Conservation (phyloP, 768 basidiomycete species). For the Tephrocybe sp. region DNA sequence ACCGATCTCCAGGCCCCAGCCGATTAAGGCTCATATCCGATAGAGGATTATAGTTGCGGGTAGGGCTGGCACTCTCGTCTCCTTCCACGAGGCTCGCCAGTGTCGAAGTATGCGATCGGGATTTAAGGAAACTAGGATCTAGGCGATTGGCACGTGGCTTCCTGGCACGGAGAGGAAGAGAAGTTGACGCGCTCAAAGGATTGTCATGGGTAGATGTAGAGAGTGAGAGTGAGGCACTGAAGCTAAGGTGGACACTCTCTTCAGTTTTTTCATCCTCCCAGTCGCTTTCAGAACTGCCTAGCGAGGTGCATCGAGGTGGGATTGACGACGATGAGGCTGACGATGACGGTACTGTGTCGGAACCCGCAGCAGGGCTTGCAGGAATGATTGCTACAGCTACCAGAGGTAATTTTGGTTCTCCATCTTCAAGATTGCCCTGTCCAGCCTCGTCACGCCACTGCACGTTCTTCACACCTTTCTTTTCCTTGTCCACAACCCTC, state of each 20-base stretch:
- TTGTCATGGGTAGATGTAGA: slow-evolving; percentile 29
- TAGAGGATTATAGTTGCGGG: slow-evolving; percentile 40
- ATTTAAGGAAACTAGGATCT: slow-evolving; percentile 67
- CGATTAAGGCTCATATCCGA: slow-evolving; percentile 70
- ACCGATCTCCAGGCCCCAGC: slow-evolving; percentile 23
- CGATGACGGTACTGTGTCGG: slow-evolving; percentile 19
- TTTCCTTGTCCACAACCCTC: slow-evolving; percentile 62
- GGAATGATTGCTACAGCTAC: slow-evolving; percentile 40
- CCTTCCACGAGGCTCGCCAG: slow-evolving; percentile 70
- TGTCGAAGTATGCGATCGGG: slow-evolving; percentile 37
- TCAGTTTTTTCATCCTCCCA: slow-evolving; percentile 92
- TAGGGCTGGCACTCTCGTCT: slow-evolving; percentile 51
- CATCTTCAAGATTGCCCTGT: slow-evolving; percentile 76
- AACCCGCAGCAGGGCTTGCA: slow-evolving; percentile 34
- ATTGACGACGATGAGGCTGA: slow-evolving; percentile 26
- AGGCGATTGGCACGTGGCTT: slow-evolving; percentile 65
- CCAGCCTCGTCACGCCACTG: slow-evolving; percentile 89
- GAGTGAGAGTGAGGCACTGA: slow-evolving; percentile 40
- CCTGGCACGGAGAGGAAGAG: slow-evolving; percentile 26
- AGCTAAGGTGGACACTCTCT: slow-evolving; percentile 63
- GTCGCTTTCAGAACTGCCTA: slow-evolving; percentile 75
- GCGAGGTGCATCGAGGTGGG: slow-evolving; percentile 41
- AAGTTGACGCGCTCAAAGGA: slow-evolving; percentile 22
- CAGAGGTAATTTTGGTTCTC: slow-evolving; percentile 31
- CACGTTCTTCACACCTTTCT: slow-evolving; percentile 67